A percentile compares a stretch with the other conserved stretches of the same genome.
phyloP scores from a whole-genome alignment of 2,329 filamentous ascomycete genomes.

The Alternaria alternata region DNA sequence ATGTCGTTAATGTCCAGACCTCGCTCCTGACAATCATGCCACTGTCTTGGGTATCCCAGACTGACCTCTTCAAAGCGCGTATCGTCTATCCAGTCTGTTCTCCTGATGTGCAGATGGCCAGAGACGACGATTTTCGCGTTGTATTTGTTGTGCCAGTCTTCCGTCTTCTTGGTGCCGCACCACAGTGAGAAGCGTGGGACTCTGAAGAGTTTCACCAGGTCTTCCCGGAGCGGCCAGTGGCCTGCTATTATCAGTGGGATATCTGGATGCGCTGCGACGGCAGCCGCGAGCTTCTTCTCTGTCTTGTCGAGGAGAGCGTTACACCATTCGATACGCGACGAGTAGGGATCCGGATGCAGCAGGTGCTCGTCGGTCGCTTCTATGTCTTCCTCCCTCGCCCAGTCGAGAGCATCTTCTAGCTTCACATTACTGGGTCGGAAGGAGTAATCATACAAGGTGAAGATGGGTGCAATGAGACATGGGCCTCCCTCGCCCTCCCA shows the following conservation, averaged over 20 bases:
- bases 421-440: constrained; percentile 62
- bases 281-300: constrained; percentile 52
- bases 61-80: constrained; percentile 59
- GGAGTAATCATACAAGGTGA: constrained; percentile 68
- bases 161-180: constrained; percentile 58
- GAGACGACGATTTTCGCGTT: constrained; percentile 58
- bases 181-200: constrained; percentile 57
- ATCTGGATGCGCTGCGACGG: constrained; percentile 39
- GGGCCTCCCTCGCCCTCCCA: constrained; percentile 63
- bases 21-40: constrained; percentile 53
- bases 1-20: constrained; percentile 57
- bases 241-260: constrained; percentile 54
- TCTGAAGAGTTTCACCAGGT: constrained; percentile 53
- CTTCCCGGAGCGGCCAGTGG: constrained; percentile 58
- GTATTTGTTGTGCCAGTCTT: constrained; percentile 57
- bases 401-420: constrained; percentile 57
- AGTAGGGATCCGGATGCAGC: constrained; percentile 56
- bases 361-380: constrained; percentile 57
- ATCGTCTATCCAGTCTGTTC: constrained; percentile 58
- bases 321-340: constrained; percentile 57
- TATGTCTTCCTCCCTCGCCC: constrained; percentile 57
- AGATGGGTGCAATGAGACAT: constrained; percentile 63
- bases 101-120: constrained; percentile 56
- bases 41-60: constrained; percentile 58
- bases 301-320: constrained; percentile 51